A percentile compares a stretch with the other conserved stretches of the same genome.
These are phyloP conservation scores for Chrysosporium queenslandicum DNA, from an alignment of 2,329 filamentous ascomycete genomes.

Conservation along the genomic window DNA sequence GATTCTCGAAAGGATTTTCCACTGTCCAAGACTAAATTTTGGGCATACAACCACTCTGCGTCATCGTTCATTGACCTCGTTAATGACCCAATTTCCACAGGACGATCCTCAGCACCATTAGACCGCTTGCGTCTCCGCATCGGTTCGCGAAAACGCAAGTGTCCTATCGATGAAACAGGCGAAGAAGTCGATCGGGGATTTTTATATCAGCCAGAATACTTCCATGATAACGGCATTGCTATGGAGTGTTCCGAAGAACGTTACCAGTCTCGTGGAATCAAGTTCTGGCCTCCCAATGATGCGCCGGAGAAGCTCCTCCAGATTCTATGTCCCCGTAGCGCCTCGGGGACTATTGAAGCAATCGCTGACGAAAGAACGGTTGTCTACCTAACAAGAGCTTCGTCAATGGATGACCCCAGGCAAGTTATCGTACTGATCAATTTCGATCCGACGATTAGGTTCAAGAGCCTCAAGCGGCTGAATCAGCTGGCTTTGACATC, in stretches of 20 bases:
- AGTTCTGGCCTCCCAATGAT: slow-evolving; percentile 35
- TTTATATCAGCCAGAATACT: slow-evolving; percentile 25
- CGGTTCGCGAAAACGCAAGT: slow-evolving; percentile 35
- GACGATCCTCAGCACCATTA: slow-evolving; percentile 21
- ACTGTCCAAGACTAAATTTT: slow-evolving; percentile 37
- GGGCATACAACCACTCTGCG: slow-evolving; percentile 33
- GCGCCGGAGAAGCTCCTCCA: slow-evolving; percentile 30
- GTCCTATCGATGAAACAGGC: slow-evolving; percentile 29
- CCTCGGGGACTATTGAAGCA: slow-evolving; percentile 21
- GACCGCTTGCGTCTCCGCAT: slow-evolving; percentile 36
- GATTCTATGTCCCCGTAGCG: slow-evolving; percentile 32
- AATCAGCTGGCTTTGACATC: neutral
- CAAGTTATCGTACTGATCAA: slow-evolving; percentile 17
- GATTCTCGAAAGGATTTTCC: slow-evolving; percentile 32
- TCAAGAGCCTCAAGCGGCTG: slow-evolving; percentile 14
- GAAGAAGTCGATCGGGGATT: slow-evolving; percentile 21
- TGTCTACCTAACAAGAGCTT: slow-evolving; percentile 16
- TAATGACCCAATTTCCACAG: slow-evolving; percentile 29
- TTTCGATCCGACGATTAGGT: slow-evolving; percentile 17
- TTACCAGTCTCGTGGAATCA: slow-evolving; percentile 31
- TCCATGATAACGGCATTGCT: slow-evolving; percentile 20
- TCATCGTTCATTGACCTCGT: slow-evolving; percentile 38
- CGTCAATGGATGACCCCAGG: slow-evolving; percentile 3
- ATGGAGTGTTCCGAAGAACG: slow-evolving; percentile 32
- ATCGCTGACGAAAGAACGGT: slow-evolving; percentile 17